phyloP scores from a whole-genome alignment of 2,329 filamentous ascomycete species.

The Penicillium sclerotiorum region DNA sequence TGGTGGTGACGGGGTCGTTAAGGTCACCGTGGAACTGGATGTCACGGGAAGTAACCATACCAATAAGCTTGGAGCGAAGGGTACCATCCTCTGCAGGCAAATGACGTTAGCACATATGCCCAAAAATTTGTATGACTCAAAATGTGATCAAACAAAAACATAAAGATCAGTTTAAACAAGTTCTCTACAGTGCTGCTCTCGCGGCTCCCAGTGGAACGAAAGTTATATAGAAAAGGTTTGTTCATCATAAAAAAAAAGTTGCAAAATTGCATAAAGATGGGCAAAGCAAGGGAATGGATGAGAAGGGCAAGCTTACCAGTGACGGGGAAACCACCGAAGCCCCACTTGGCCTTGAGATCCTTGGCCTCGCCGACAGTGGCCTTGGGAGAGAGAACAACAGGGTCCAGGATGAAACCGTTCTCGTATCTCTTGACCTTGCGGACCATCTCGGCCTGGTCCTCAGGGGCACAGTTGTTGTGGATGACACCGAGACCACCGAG shows the following conservation, averaged over 20 bases:
- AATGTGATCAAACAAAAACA: constrained; percentile 9
- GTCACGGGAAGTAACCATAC: constrained; percentile 96
- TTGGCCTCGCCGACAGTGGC: constrained; percentile 91
- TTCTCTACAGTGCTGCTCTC: constrained; percentile 82
- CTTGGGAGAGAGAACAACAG: constrained; percentile 82
- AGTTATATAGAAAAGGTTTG: constrained; percentile 78
- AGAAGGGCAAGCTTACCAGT: constrained; percentile 72
- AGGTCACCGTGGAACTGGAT: constrained; percentile 90
- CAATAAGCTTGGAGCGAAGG: constrained; percentile 91
- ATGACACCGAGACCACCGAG: constrained; percentile 73
- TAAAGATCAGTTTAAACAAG: constrained; percentile 56
- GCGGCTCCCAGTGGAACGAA: constrained; percentile 99
- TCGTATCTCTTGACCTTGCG: constrained; percentile 99
- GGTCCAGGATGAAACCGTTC: constrained; percentile 98
- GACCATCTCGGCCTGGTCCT: constrained; percentile 98
- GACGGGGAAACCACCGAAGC: constrained; percentile 96
- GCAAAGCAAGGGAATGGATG: constrained; percentile 20
- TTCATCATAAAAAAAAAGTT: constrained; percentile 65
- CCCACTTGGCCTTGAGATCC: constrained; percentile 95
- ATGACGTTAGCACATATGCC: constrained; percentile 20
- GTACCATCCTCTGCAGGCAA: constrained; percentile 76
- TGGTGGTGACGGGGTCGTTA: constrained; percentile 73
- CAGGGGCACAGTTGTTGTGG: constrained; percentile 98
- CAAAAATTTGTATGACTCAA: constrained; percentile 8
- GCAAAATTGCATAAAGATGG: constrained; percentile 14